Base-by-base conservation (phyloP, 352 stramenopile species). In the Phytophthora pseudosyringae region DNA sequence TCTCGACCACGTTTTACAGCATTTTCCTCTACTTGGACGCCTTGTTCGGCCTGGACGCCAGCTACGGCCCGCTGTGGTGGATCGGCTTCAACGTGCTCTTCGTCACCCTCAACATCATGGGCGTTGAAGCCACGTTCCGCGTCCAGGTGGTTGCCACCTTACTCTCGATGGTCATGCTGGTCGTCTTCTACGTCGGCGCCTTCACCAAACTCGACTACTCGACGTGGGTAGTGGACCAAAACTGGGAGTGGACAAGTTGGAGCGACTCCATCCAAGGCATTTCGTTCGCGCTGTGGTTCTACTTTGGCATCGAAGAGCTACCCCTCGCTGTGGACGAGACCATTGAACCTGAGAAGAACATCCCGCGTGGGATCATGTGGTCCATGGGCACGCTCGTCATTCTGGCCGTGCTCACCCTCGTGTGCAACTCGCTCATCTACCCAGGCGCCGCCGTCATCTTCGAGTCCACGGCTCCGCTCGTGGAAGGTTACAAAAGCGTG, bases 221-320 rank as follows among this genome's bases (percentile, higher is more conserved):
- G 5, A 66, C 74, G 16, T 91, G 79, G 75, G 79, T 91, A 28
- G 71, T 74, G 0, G 40, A 75, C 13, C 76, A 82, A 36, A 58
- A 87, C 46, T 88, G 72, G 71, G 38, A 89, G 60, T 91, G 69
- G 50, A 77, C 67, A 39, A 76, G 50, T 33, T 72, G 64, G 43
- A 73, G 71, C 11, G 78, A 76, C 50, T 74, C 80, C 31, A 51
- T 91, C 31, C 66, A 80, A 15, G 83, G 76, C 16, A 77, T 89
- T 29, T 88, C 80, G 5, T 90, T 90, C 54, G 59, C 70, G 6
- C 59, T 91, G 28, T 91, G 83, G 80, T 91, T 90, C 56, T 91
- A 89, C 78, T 69, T 90, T 8, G 83, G 81, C 38, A 92, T 90
- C 32, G 83, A 92, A 63, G 81, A 92, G 48, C 68, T 92, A 1